Conservation (phyloP, 23 red algal genomes). For the Gracilaria vermiculophylla region DNA sequence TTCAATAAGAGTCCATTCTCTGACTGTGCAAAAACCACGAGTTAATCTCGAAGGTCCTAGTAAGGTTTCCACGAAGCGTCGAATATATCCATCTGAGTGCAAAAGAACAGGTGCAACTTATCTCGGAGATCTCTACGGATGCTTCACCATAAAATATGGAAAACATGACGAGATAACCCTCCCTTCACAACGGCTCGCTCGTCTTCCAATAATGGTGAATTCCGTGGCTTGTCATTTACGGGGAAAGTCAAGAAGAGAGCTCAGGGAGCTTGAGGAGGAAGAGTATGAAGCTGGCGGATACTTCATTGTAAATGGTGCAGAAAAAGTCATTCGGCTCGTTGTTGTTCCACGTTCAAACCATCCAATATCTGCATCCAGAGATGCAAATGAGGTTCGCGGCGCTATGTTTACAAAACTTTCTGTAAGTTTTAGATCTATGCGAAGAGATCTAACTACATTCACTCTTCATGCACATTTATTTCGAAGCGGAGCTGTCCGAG, state of each 20-base stretch:
- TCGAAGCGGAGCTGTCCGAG: conserved; percentile 46
- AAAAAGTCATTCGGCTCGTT: conserved; percentile 87
- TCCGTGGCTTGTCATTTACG: conserved; percentile 66
- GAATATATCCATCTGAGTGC: conserved; percentile 42
- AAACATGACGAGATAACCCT: conserved; percentile 40
- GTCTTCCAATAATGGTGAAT: conserved; percentile 88
- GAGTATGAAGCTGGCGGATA: conserved; percentile 93
- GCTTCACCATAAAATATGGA: conserved; percentile 20
- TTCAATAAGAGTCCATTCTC: conserved; percentile 42
- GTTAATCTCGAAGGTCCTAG: not conserved
- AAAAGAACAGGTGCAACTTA: conserved; percentile 41
- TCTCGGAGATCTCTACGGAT: conserved; percentile 24
- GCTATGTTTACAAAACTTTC: conserved; percentile 70
- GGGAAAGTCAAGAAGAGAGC: conserved; percentile 42
- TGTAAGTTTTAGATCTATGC: conserved; percentile 75
- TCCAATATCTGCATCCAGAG: conserved; percentile 63
- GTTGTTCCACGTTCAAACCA: conserved; percentile 86
- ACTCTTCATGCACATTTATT: conserved; percentile 67
- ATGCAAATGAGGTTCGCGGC: conserved; percentile 59
- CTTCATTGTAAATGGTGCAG: conserved; percentile 92
- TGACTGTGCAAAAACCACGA: conserved; percentile 57
- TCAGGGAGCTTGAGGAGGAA: conserved; percentile 76
- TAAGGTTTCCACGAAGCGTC: not conserved
- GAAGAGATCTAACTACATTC: conserved; percentile 53
- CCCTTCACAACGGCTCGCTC: conserved; percentile 64